Evolutionary conservation across 495 filamentous ascomycete species (phyloP).

Genomic region (Talaromyces stipitatus): DNA sequence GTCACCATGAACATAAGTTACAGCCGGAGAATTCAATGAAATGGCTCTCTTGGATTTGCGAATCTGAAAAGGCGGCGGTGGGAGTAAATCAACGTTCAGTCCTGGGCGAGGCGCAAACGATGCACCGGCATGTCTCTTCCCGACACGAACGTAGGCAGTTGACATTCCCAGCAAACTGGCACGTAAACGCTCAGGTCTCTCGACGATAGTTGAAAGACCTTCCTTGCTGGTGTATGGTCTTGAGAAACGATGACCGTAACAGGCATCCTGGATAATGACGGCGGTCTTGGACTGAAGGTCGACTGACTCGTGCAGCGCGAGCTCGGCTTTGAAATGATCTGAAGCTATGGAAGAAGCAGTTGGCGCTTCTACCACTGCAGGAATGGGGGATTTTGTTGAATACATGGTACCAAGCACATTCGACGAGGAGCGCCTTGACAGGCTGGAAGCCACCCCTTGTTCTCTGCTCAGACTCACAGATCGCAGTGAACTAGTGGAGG

Average conservation of each 20-base stretch:
- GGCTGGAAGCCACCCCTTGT: constrained; percentile 23
- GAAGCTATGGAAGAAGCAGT: constrained; percentile 65
- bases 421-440: constrained; percentile 40
- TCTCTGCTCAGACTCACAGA: constrained; percentile 20
- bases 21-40: constrained; percentile 56
- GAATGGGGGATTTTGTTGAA: constrained; percentile 18
- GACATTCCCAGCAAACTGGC: constrained; percentile 75
- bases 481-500: constrained; percentile 37
- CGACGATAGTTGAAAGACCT: constrained; percentile 68
- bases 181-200: constrained; percentile 85
- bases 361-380: constrained; percentile 21
- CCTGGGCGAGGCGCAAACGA: constrained; percentile 54
- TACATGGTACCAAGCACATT: constrained; percentile 29
- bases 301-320: constrained; percentile 51
- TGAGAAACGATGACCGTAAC: constrained; percentile 86
- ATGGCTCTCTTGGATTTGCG: constrained; percentile 61
- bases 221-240: constrained; percentile 64
- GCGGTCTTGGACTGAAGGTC: constrained; percentile 55
- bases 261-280: constrained; percentile 83
- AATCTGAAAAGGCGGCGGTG: constrained; percentile 71
- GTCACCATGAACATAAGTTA: constrained; percentile 74
- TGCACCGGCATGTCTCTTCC: constrained; percentile 71
- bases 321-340: constrained; percentile 61
- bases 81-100: constrained; percentile 37
- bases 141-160: constrained; percentile 81